Evolutionary conservation across 208 protist genomes (phyloP).

Genomic region (Acanthamoeba royreba): DNA sequence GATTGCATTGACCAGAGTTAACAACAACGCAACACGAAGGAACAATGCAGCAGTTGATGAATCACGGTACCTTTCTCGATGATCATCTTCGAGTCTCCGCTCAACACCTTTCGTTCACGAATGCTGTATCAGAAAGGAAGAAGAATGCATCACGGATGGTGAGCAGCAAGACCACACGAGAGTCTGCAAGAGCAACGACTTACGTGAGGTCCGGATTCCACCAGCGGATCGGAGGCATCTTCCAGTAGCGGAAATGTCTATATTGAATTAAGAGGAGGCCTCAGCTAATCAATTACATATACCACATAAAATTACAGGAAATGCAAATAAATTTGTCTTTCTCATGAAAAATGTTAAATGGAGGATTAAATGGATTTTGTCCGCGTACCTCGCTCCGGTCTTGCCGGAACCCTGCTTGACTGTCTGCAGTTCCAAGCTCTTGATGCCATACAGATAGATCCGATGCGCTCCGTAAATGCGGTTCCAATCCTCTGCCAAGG

Average conservation of each 20-base stretch:
- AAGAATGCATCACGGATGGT: background rate
- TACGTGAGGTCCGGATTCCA: constrained; percentile 29
- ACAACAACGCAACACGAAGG: background rate
- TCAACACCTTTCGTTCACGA: background rate
- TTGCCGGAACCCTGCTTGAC: background rate
- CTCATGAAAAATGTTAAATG: background rate
- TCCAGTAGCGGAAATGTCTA: constrained; percentile 21
- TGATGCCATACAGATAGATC: background rate
- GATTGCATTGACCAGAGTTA: background rate
- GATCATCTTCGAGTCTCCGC: background rate
- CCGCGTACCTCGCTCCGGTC: background rate
- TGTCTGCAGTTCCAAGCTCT: background rate
- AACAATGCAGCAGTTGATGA: background rate
- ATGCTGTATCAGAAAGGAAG: background rate
- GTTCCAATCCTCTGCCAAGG: background rate
- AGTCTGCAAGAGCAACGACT: background rate
- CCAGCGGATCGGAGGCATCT: constrained; percentile 37
- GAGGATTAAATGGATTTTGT: background rate
- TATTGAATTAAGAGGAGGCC: background rate
- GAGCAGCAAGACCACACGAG: background rate
- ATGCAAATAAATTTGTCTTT: background rate
- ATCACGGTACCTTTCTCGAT: background rate
- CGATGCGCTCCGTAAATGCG: background rate
- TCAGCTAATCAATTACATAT: no score
- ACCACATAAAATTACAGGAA: background rate